Evolutionary conservation across 2,329 filamentous ascomycete species (phyloP), one percentile per base, ranked within the genome.

Genomic region (Cercospora sesami): DNA sequence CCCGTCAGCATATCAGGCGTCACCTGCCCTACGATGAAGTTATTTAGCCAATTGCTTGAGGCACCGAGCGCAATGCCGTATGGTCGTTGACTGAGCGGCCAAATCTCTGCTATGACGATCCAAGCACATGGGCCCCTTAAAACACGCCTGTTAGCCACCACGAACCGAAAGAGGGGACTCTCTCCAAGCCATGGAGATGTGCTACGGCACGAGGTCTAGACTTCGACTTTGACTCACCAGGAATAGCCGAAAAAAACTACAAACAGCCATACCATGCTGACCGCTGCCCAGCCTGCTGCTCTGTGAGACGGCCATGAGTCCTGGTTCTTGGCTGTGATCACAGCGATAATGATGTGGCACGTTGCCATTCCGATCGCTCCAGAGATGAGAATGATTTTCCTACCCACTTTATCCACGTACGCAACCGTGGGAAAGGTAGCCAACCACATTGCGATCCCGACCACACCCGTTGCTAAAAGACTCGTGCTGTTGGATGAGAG

Each of bases 191-290:
- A 21, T 5, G 10, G n/a, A n/a, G 39, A 26, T 5, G 14, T 12
- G 42, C 36, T 42, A 3, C 1, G 36, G 16, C 36, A 42, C 6
- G 36, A 42, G 36, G 36, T 16, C 6, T n/a, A 42, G 36, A 42
- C 16, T n/a, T 42, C 16, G 1, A 9, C n/a, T 2, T 1, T n/a
- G 8, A 57, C 55, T 59, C n/a, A 59, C 64, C 65, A 67, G 16
- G 45, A 58, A 76, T 91, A 92, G 31, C 89, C 91, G 74, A 93
- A 93, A 78, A 91, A 86, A 31, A 91, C 82, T 30, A 91, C 87
- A 71, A 91, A 93, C 0, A 93, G 82, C 90, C 90, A 93, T 8
- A 91, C 87, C 86, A 91, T 90, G 63, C 78, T 83, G 5, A 86
- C 89, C 0, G 89, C 86, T 4, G 82, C 90, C 91, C 91, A 93